Percentiles rank a stretch among this genome's conserved stretches.
phyloP scores from a whole-genome alignment of 2,329 filamentous ascomycete species.

The Verticillium isaacii region DNA sequence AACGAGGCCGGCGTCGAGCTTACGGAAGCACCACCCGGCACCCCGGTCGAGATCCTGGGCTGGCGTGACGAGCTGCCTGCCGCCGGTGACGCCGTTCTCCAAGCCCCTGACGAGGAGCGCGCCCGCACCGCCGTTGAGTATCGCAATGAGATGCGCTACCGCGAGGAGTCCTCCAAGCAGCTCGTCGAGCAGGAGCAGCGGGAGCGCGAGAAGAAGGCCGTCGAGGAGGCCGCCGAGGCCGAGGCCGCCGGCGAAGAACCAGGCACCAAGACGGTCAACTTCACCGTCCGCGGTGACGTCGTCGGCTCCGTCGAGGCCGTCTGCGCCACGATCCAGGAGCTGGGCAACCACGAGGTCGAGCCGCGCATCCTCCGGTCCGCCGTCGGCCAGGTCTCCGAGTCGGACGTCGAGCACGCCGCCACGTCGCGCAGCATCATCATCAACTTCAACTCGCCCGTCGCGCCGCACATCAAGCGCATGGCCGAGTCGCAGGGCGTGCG shows the following conservation, averaged over 20 bases:
- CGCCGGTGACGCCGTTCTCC: constrained; percentile 82
- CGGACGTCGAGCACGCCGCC: constrained; percentile 82
- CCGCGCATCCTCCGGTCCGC: constrained; percentile 71
- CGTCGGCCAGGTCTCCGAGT: constrained; percentile 77
- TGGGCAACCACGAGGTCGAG: constrained; percentile 81
- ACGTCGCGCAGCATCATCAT: constrained; percentile 72
- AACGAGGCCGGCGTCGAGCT: constrained; percentile 79
- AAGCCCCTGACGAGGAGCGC: constrained; percentile 72
- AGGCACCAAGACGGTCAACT: constrained; percentile 59
- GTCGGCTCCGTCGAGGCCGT: constrained; percentile 92
- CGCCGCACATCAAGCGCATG: constrained; percentile 61
- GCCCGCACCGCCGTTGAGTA: constrained; percentile 76
- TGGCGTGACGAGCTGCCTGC: constrained; percentile 79
- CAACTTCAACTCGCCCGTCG: constrained; percentile 76
- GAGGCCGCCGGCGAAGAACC: constrained; percentile 27
- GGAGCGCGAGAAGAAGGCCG: constrained; percentile 44
- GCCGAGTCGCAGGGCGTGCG: constrained; percentile 69
- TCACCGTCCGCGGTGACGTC: constrained; percentile 90
- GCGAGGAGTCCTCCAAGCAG: constrained; percentile 72
- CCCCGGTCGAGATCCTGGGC: constrained; percentile 88
- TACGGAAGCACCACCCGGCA: constrained; percentile 74
- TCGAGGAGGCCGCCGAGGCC: constrained; percentile 30
- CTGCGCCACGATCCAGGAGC: constrained; percentile 65
- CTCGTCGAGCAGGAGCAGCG: constrained; percentile 70
- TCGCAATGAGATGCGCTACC: constrained; percentile 66